These are phyloP conservation scores for Rhodotorula sp. DNA, from an alignment of 1,284 basidiomycete genomes.

Conservation along the genomic window DNA sequence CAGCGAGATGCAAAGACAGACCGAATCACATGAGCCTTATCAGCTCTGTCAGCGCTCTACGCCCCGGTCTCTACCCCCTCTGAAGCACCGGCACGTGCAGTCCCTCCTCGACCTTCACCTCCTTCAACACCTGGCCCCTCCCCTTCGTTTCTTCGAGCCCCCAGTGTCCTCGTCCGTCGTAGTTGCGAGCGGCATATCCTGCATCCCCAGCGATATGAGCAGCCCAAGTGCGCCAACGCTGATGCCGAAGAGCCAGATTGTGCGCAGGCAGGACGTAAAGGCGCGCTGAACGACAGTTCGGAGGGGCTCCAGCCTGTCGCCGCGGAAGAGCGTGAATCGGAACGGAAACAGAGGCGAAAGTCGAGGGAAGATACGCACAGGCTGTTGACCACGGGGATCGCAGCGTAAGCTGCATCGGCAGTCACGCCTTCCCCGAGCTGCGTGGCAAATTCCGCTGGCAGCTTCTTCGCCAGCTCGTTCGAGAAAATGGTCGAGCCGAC, in stretches of 20 bases:
- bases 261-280: conserved; percentile 31
- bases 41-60: no score
- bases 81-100: no score
- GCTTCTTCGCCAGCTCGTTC: conserved; percentile 11
- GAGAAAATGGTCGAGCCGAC: conserved; percentile 31
- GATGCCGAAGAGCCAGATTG: conserved; percentile 39
- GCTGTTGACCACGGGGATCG: conserved; percentile 22
- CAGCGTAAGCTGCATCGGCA: conserved; percentile 13
- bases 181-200: conserved; percentile 29
- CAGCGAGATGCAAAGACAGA: no score
- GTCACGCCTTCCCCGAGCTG: background rate
- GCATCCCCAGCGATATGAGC: conserved; percentile 17
- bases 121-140: background rate
- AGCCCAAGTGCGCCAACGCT: conserved; percentile 28
- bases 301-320: conserved; percentile 38
- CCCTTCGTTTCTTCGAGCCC: conserved; percentile 8
- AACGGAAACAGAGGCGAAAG: fast-evolving
- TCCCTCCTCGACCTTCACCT: conserved; percentile 7
- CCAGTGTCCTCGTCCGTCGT: conserved; percentile 34
- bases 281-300: conserved; percentile 31
- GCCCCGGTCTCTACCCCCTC: no score
- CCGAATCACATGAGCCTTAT: no score
- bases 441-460: conserved; percentile 10
- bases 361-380: conserved; percentile 13
- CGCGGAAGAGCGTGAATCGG: no score